Evolutionary conservation across 1,139 yeast genomes (phyloP).

Genomic region (Candida neerlandica): DNA sequence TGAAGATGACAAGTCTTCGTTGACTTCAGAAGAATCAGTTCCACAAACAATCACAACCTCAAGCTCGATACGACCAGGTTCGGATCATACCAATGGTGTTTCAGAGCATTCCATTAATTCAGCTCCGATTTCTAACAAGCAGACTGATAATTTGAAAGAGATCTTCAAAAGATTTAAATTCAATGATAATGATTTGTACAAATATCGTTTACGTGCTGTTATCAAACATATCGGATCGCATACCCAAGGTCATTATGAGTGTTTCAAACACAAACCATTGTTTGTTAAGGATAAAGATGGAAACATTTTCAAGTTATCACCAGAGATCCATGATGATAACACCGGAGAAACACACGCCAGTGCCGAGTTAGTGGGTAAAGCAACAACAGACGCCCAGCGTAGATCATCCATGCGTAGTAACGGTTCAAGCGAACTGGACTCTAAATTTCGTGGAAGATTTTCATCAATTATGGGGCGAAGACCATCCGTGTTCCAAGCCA

Average conservation of each 20-base stretch:
- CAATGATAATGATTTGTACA: conserved; percentile 47
- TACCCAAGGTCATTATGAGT: conserved; percentile 86
- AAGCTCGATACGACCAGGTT: conserved; percentile 13
- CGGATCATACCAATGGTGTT: not conserved
- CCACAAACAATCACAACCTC: conserved; percentile 16
- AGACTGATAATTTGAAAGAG: conserved; percentile 38
- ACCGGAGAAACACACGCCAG: conserved; percentile 18
- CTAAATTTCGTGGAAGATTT: conserved; percentile 37
- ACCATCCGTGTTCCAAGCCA: conserved; percentile 45
- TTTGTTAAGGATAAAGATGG: conserved; percentile 55
- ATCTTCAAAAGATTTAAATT: conserved; percentile 46
- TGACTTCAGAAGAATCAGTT: conserved; percentile 16
- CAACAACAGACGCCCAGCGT: not conserved
- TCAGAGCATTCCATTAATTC: conserved; percentile 25
- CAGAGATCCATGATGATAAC: conserved; percentile 41
- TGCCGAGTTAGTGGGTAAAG: not conserved
- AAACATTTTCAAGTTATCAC: conserved; percentile 49
- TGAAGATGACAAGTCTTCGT: conserved; percentile 16
- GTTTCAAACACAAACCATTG: conserved; percentile 70
- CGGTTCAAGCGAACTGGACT: conserved; percentile 15
- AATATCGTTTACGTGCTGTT: conserved; percentile 67
- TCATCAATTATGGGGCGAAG: conserved; percentile 49
- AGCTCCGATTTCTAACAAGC: conserved; percentile 44
- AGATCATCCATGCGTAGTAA: conserved; percentile 11
- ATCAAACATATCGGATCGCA: conserved; percentile 90